Conservation (phyloP, 148 eudicot species). For the Cornus kousa region DNA sequence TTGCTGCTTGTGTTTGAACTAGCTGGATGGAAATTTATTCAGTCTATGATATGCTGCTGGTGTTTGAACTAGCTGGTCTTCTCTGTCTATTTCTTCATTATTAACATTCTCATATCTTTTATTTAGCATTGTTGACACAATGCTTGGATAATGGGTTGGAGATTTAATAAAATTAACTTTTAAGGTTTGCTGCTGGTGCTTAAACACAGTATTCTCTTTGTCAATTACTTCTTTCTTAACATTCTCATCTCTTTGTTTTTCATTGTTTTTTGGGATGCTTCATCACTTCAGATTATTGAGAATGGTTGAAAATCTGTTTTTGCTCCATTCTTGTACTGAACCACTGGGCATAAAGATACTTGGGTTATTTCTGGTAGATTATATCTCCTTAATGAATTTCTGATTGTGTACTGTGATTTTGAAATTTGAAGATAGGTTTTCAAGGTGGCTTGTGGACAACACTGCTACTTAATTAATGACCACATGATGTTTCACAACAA, state of each 20-base stretch:
- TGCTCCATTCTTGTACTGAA: neutral
- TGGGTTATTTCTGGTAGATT: neutral
- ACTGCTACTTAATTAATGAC: too few relatives aligned
- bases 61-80: constrained; percentile 2
- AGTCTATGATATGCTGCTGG: neutral
- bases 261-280: neutral
- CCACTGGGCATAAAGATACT: neutral
- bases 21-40: neutral
- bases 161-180: too few relatives aligned
- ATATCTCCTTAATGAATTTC: neutral
- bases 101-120: neutral
- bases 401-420: too few relatives aligned
- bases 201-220: too few relatives aligned
- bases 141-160: too few relatives aligned
- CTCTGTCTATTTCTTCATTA: neutral
- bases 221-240: too few relatives aligned
- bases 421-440: too few relatives aligned
- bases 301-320: neutral
- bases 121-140: too few relatives aligned
- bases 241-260: neutral
- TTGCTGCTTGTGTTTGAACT: too few relatives aligned
- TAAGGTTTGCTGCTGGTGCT: too few relatives aligned
- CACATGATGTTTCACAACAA: too few relatives aligned
- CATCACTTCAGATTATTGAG: constrained; percentile 4
- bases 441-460: too few relatives aligned